Base-by-base conservation (phyloP, 306 rosid species). In the Cicer bijugum region DNA sequence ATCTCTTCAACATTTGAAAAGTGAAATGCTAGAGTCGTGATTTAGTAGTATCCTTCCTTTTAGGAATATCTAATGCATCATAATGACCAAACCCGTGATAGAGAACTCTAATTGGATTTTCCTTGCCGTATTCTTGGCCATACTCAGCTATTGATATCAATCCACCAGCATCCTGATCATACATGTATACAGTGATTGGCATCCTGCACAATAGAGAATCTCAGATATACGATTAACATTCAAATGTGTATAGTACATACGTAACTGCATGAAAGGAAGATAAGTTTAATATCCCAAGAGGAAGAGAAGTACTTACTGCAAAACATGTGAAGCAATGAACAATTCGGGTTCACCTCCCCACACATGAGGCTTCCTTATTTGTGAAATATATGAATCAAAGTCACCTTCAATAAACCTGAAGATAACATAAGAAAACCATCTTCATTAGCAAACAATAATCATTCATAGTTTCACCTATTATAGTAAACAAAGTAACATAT, bases 281-380 rank as follows among this genome's bases (percentile, higher is more conserved):
- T 16, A 39, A 74, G 64, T 44, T 63, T 40, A 69, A 52, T 12
- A 4, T 66, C 12, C 51, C 66, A 45, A 59, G 38, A 67, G 66
- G 74, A 59, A 72, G 71, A 67, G 42, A 60, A 12, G 20, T 69
- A 72, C 91, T 82, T 67, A 94, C 98, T 61, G 79, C 78, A 94
- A 91, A 80, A 94, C 95, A 78, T 88, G 98, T 4, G 98, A 94
- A 57, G 96, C 96, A 88, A 94, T 89, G 85, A 94, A 84, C 65
- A 94, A 75, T 73, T 94, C 98, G 4, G 98, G 96, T 75, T 94
- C 98, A 9, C 98, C 98, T 65, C 98, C 98, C 98, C 98, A 94
- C 51, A 94, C 87, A 48, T 91, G 91, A 17, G 95, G 85, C 82
- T 86, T 84, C 82, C 96, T 86, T 63, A 94, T 91, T 71, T 91